phyloP scores from a whole-genome alignment of 768 basidiomycete species.

The Phanerodontia chrysosporium region DNA sequence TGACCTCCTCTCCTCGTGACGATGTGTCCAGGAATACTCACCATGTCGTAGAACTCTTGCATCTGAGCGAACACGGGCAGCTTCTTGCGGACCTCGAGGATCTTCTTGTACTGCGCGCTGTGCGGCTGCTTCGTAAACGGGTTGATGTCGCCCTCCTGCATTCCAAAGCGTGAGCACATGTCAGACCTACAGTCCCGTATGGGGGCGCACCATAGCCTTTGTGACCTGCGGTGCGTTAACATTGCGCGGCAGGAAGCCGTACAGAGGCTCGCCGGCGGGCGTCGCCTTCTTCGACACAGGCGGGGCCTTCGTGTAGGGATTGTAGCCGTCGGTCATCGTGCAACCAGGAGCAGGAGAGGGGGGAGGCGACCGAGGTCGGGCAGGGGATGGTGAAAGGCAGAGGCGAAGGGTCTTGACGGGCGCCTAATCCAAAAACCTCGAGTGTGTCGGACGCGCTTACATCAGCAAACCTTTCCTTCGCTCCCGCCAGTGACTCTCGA shows the following conservation, averaged over 20 bases:
- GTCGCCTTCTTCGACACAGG: slow-evolving; percentile 7
- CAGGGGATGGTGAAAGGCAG: background rate
- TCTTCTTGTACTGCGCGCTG: slow-evolving; percentile 78
- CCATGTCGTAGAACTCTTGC: slow-evolving; percentile 88
- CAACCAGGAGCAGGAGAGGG: background rate
- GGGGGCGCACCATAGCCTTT: slow-evolving; percentile 24
- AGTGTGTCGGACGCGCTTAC: no score
- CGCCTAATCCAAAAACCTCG: background rate
- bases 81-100: slow-evolving; percentile 79
- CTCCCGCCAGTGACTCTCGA: no score
- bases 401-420: background rate
- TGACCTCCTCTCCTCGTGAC: slow-evolving; percentile 23
- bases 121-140: slow-evolving; percentile 84
- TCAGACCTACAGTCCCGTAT: no score
- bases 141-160: slow-evolving; percentile 73
- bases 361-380: background rate
- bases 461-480: no score
- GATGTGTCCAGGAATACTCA: slow-evolving; percentile 40
- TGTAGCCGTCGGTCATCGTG: slow-evolving; percentile 12
- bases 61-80: slow-evolving; percentile 91
- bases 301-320: slow-evolving; percentile 21
- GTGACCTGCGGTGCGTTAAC: slow-evolving; percentile 20
- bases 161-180: background rate
- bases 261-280: slow-evolving; percentile 19
- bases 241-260: slow-evolving; percentile 23